Evolutionary conservation across 2,329 filamentous ascomycete species (phyloP), one percentile per base, ranked within the genome.

Genomic region (Penicillium sp.): DNA sequence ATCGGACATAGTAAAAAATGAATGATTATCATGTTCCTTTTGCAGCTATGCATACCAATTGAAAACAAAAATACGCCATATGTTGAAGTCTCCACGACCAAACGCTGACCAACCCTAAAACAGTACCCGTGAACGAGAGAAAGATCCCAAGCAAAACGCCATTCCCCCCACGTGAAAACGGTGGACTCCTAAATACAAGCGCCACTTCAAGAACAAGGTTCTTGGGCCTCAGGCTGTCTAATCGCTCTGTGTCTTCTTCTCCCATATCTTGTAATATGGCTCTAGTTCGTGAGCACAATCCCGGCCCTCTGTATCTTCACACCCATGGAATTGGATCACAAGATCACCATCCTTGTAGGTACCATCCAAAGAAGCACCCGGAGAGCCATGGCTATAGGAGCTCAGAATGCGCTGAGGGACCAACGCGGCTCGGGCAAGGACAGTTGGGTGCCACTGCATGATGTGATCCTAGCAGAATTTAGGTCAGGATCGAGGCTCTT

Each of bases 371-470:
- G 67, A 65, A 9, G 74, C 72, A 19, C 67, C 70, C 5, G 63
- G 61, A 6, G 77, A 77, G 51, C 78, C 75, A 45, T 73, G 71
- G 60, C 82, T 87, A 75, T 97, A 97, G 0, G 90, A 84, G 70
- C 96, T 96, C 72, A 99, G 79, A 35, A 83, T 81, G 51, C 88
- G 85, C 75, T 99, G 94, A 2, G 93, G 92, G n/a, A 99, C 82
- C 23, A 99, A 81, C 1, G 90, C 93, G 61, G 97, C 79, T 71
- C 92, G 94, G 38, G 93, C 91, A 12, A 99, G 84, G 45, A 99
- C 89, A 0, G 94, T 99, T 29, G 93, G 92, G 72, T 99, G 94
- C 95, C 94, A 99, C 80, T 96, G 93, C 35, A 91, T 86, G 65
- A 93, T 89, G 71, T 94, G 90, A 76, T 93, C 90, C 89, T 93